Evolutionary conservation across 805 yeast species (phyloP), one percentile per base, ranked within the genome.

Genomic region (Candida chauliodis): DNA sequence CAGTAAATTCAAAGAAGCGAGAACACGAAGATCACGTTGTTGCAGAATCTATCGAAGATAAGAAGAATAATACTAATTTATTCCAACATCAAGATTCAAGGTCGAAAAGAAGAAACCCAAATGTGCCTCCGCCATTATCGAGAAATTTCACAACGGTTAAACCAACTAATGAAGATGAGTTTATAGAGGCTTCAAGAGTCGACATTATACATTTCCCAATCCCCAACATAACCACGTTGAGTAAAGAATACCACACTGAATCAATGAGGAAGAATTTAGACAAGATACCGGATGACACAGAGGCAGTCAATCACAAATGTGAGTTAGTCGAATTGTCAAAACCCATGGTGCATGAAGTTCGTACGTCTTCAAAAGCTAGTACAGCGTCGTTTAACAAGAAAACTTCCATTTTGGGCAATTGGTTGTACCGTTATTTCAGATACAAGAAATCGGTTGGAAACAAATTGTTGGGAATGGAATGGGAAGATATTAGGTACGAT

Each of bases 401-500:
- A 36, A 44, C 61, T 5, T 52, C 52, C 13, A 46, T 53, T 8
- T 46, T 61, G 25, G 55, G 55, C 16, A 49, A 52, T 21, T 59
- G 67, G 65, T 49, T 66, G 25, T 45, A 47, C 38, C 54, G 56
- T 22, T 63, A 55, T 48, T 66, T 68, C 44, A 63, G 53, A 35
- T 62, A 62, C 43, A 66, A 62, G 32, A 62, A 62, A 42, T 51
- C 61, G 4, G 46, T 56, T 7, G 57, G 56, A 8, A 61, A 61
- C 47, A 66, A 68, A 13, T 47, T 66, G 13, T 32, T 66, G 17
- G 68, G 61, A 2, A 62, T 68, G 47, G 72, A 65, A 49, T 68
- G 71, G 71, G 71, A 68, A 38, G 68, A 61, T 37, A 58, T 67
- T 25, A 45, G 72, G 21, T 53, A 58, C 40, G 73, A 68, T 34